phyloP scores from a whole-genome alignment of 78 protist species.

The Speleostelium caveatum region DNA sequence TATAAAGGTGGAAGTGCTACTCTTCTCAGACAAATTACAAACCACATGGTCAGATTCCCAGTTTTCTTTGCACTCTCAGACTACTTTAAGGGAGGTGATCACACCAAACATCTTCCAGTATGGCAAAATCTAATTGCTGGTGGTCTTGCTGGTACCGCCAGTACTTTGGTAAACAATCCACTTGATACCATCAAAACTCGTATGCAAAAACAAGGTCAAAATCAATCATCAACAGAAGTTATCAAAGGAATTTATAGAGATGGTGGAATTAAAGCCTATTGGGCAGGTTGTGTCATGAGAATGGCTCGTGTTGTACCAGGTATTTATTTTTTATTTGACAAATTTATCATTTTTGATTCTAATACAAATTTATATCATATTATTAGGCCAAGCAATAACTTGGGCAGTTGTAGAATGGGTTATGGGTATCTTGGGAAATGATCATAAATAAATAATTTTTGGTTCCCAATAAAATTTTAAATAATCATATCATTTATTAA shows the following conservation, averaged over 20 bases:
- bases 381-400: constrained; percentile 46
- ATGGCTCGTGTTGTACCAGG: constrained; percentile 25
- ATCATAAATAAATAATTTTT: no score
- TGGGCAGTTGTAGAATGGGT: constrained; percentile 77
- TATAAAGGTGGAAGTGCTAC: constrained; percentile 81
- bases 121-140: constrained; percentile 71
- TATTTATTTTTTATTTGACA: no score
- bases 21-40: constrained; percentile 68
- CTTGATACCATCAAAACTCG: constrained; percentile 72
- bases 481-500: no score
- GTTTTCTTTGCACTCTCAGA: constrained; percentile 51
- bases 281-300: constrained; percentile 71
- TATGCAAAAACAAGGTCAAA: constrained; percentile 81
- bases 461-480: no score
- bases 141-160: constrained; percentile 62
- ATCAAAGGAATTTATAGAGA: constrained; percentile 37
- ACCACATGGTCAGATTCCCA: constrained; percentile 78
- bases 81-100: constrained; percentile 72
- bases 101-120: constrained; percentile 49
- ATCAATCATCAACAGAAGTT: constrained; percentile 47
- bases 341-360: no score
- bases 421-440: constrained; percentile 16
- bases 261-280: constrained; percentile 51
- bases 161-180: constrained; percentile 63
- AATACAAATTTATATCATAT: not conserved